A percentile compares a stretch with the other conserved stretches of the same genome.
Conservation (phyloP, 192 early-diverging fungal species). For the Mortierella claussenii region DNA sequence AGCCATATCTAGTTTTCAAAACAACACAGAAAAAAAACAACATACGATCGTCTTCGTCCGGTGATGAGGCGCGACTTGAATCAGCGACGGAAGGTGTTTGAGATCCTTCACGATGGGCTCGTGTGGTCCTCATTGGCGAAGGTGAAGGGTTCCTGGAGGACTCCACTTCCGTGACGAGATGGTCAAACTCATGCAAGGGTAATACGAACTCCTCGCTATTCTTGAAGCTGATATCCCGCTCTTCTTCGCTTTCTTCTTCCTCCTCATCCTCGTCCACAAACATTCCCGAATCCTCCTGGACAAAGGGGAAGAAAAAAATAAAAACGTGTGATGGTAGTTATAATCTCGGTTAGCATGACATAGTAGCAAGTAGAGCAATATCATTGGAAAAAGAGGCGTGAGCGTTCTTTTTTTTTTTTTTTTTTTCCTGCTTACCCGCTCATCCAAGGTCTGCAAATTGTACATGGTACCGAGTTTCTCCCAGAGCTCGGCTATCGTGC, state of each 20-base stretch:
- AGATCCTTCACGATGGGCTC: conserved; percentile 54
- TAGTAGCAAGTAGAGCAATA: neutral
- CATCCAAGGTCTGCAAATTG: conserved; percentile 59
- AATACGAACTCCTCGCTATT: conserved; percentile 60
- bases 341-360: too few species aligned
- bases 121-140: conserved; percentile 50
- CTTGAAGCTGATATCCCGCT: conserved; percentile 45
- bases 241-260: conserved; percentile 31
- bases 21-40: neutral
- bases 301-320: neutral
- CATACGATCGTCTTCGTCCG: conserved; percentile 64
- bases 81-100: conserved; percentile 57
- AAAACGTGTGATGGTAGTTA: too few species aligned
- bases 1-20: too few species aligned
- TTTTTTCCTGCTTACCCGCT: conserved; percentile 50
- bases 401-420: neutral
- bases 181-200: conserved; percentile 59
- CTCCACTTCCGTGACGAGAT: conserved; percentile 60
- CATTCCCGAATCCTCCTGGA: conserved; percentile 47
- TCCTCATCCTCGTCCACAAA: conserved; percentile 32
- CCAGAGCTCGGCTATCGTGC: conserved; percentile 61
- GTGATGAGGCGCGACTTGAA: conserved; percentile 59
- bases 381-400: neutral
- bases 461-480: conserved; percentile 56
- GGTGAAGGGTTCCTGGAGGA: conserved; percentile 41